Percentiles rank a stretch among this genome's conserved stretches.
phyloP scores from a whole-genome alignment of 192 early-diverging fungal genomes.

The Nowakowskiella sp. region DNA sequence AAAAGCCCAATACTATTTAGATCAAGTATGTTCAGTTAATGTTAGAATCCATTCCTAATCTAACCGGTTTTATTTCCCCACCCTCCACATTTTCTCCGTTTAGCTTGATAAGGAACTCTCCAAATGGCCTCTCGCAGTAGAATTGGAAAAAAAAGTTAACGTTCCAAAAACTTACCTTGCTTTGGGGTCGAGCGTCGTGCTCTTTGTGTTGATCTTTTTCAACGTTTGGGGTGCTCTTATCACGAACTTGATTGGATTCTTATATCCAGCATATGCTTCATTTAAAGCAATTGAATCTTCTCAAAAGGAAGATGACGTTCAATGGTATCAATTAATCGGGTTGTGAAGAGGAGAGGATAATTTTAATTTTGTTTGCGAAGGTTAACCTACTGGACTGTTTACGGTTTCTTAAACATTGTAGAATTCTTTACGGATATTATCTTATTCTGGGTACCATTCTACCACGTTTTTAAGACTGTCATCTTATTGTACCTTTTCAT shows the following conservation, averaged over 20 bases:
- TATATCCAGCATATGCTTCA: slow-evolving; percentile 89
- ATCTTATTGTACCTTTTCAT: slow-evolving; percentile 80
- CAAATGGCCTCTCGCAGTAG: slow-evolving; percentile 53
- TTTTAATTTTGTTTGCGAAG: slow-evolving; percentile 8
- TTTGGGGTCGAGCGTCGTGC: slow-evolving; percentile 50
- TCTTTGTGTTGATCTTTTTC: slow-evolving; percentile 78
- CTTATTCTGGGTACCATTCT: slow-evolving; percentile 90
- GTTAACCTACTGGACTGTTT: slow-evolving; percentile 87
- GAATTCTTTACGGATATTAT: slow-evolving; percentile 89
- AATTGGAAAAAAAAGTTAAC: slow-evolving; percentile 66
- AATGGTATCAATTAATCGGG: slow-evolving; percentile 45
- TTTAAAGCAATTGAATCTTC: slow-evolving; percentile 86
- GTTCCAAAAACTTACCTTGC: slow-evolving; percentile 85
- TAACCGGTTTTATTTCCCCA: too few relatives aligned
- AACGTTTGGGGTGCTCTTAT: slow-evolving; percentile 71
- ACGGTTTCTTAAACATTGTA: slow-evolving; percentile 74
- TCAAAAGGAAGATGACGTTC: slow-evolving; percentile 69
- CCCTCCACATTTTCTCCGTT: too few relatives aligned
- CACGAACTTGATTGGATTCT: slow-evolving; percentile 77
- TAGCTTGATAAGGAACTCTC: slow-evolving; percentile 71
- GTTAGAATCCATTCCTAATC: too few relatives aligned
- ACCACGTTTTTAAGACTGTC: slow-evolving; percentile 86
- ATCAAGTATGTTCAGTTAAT: too few relatives aligned
- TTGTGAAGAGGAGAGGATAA: not conserved
- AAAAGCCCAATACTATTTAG: too few relatives aligned